Evolutionary conservation across 2,329 filamentous ascomycete species (phyloP), one percentile per base, ranked within the genome.

Genomic region (Capronia epimyces): DNA sequence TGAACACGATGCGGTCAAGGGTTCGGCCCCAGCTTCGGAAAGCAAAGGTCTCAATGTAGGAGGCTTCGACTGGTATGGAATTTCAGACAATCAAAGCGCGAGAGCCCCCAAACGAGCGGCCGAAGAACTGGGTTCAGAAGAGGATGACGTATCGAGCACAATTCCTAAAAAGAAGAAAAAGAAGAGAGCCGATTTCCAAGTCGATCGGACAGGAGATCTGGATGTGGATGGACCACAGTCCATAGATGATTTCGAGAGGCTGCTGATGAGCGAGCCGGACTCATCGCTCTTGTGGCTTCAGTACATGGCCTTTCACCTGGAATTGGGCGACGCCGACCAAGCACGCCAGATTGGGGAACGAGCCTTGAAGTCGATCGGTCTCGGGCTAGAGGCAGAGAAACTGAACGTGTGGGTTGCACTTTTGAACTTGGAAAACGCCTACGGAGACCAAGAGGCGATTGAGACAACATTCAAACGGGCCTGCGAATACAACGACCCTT

Each of bases 271-370:
- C 49, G 87, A 95, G 66, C 89, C 93, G 2, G 89, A 97, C 71
- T 91, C 87, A n/a, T 94, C 91, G 0, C 77, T 85, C 55, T 79
- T 97, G 22, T 98, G 93, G 93, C 87, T 96, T 48, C 81, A 88
- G 59, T 98, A 98, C 72, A 97, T 98, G 89, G 89, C 90, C n/a
- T 95, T 95, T 78, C 89, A 97, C 70, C 84, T 96, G 68, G 86
- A 95, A 65, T 80, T 95, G 46, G 88, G 88, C 65, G 93, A 98
- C 70, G 77, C 94, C 16, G 82, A 84, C 55, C 93, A 89, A 69
- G 90, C 93, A 10, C 83, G 91, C 43, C 86, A 91, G 59, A 85
- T 96, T 52, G 90, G 89, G 1, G 87, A 96, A 70, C 86, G 93
- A 55, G 93, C 93, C 15, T 80, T 97, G 57, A 84, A 85, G 65